These are phyloP conservation scores for Paxillus involutus DNA, from an alignment of 768 basidiomycete genomes.

Conservation along the genomic window DNA sequence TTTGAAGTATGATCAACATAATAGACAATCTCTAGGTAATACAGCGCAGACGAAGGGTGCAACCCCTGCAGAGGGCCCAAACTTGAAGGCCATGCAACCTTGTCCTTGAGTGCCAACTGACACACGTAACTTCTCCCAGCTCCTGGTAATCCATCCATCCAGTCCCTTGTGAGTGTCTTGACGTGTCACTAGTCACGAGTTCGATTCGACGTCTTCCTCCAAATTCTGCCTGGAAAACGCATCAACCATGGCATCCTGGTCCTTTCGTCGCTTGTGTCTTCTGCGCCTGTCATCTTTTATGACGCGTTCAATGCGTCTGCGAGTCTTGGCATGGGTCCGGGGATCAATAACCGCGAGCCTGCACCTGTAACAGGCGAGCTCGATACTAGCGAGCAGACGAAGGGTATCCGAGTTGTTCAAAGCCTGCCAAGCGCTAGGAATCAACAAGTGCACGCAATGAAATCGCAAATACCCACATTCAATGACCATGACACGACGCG, in stretches of 20 bases:
- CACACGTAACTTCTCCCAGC: neutral
- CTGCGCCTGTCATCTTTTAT: constrained; percentile 84
- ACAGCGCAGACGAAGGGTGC: constrained; percentile 14
- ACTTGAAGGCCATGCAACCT: constrained; percentile 6
- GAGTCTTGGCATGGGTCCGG: constrained; percentile 58
- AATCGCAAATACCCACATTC: constrained; percentile 52
- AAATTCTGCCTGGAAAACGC: constrained; percentile 64
- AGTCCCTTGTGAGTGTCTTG: neutral
- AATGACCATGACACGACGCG: constrained; percentile 84
- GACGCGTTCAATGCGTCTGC: constrained; percentile 73
- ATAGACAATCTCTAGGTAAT: constrained; percentile 20
- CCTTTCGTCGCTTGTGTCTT: constrained; percentile 79
- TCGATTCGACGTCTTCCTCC: constrained; percentile 26
- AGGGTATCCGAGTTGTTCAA: constrained; percentile 82
- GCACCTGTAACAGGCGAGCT: constrained; percentile 80
- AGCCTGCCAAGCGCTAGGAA: constrained; percentile 46
- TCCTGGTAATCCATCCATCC: constrained; percentile 4
- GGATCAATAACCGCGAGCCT: constrained; percentile 69
- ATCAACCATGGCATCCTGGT: constrained; percentile 80
- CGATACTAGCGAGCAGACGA: constrained; percentile 78
- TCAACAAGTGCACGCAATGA: constrained; percentile 10
- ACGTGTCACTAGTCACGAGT: constrained; percentile 23
- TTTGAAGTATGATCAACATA: constrained; percentile 17
- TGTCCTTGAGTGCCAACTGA: constrained; percentile 4
- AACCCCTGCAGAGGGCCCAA: neutral